Conservation (phyloP, 2,329 filamentous ascomycete species). For the Fusarium sp. region DNA sequence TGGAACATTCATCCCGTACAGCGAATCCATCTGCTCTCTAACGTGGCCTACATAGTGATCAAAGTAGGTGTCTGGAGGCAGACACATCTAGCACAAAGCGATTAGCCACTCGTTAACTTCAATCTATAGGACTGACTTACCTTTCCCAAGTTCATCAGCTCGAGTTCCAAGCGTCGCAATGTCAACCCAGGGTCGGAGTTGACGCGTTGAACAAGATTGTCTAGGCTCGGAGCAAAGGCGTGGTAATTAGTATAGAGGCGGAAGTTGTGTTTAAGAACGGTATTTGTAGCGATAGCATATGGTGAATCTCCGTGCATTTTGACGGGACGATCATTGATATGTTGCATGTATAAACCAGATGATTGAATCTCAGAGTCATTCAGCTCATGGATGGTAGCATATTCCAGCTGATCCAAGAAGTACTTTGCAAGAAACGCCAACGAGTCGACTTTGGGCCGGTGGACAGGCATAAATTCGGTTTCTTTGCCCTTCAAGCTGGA, state of each 20-base stretch:
- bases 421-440: slow-evolving; percentile 60
- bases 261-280: slow-evolving; percentile 56
- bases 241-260: slow-evolving; percentile 53
- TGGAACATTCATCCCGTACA: slow-evolving; percentile 55
- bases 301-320: slow-evolving; percentile 48
- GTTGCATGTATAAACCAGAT: slow-evolving; percentile 61
- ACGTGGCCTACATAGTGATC: slow-evolving; percentile 60
- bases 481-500: slow-evolving; percentile 61
- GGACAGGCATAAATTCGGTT: slow-evolving; percentile 54
- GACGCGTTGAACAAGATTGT: slow-evolving; percentile 55
- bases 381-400: slow-evolving; percentile 55
- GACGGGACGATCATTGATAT: slow-evolving; percentile 54
- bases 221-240: slow-evolving; percentile 54
- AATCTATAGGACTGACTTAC: slow-evolving; percentile 50
- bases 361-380: slow-evolving; percentile 53
- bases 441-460: slow-evolving; percentile 52
- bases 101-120: slow-evolving; percentile 28
- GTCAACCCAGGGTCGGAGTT: slow-evolving; percentile 57
- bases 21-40: slow-evolving; percentile 58
- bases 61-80: slow-evolving; percentile 57
- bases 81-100: slow-evolving; percentile 52
- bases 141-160: slow-evolving; percentile 66
- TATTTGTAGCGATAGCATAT: slow-evolving; percentile 55
- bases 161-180: slow-evolving; percentile 65
- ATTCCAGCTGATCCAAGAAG: slow-evolving; percentile 69